These are phyloP conservation scores for Fusarium sarcochroum DNA, from an alignment of 2,329 filamentous ascomycete species.

Conservation along the genomic window DNA sequence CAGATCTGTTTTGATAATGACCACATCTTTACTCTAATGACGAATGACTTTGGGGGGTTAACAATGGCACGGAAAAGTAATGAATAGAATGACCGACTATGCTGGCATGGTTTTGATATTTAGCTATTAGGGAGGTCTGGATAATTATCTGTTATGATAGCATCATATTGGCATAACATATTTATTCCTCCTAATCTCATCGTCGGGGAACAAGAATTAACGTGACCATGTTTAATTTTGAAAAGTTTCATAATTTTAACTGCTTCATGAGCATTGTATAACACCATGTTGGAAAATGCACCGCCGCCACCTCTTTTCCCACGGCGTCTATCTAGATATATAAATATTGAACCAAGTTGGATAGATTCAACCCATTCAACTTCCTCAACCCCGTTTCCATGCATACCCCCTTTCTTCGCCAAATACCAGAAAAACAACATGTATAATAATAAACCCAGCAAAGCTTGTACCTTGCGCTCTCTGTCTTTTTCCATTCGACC, in stretches of 20 bases:
- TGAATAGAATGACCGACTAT: conserved; percentile 36
- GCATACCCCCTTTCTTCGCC: conserved; percentile 9
- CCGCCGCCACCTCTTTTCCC: conserved; percentile 12
- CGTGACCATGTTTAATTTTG: not conserved
- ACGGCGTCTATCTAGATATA: conserved; percentile 27
- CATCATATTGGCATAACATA: conserved; percentile 12
- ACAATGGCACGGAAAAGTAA: conserved; percentile 12
- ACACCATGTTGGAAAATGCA: conserved; percentile 18
- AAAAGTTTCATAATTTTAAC: conserved; percentile 10
- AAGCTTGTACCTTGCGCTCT: not conserved
- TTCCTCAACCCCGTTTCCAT: conserved; percentile 16
- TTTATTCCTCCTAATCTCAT: not conserved
- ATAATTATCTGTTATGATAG: conserved; percentile 10
- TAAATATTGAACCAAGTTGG: conserved; percentile 4
- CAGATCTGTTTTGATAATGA: conserved; percentile 40
- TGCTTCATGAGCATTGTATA: conserved; percentile 15
- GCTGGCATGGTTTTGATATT: conserved; percentile 40
- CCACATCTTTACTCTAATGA: conserved; percentile 34
- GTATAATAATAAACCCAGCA: conserved; percentile 3
- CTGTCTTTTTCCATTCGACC: not conserved
- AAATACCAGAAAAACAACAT: conserved; percentile 20
- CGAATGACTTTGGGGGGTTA: conserved; percentile 12
- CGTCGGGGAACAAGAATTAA: not conserved
- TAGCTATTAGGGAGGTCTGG: conserved; percentile 7
- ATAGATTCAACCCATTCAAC: conserved; percentile 5